Evolutionary conservation across 495 filamentous ascomycete genomes (phyloP), one percentile per base, ranked within the genome.

Genomic region (Aspergillus indologenus): DNA sequence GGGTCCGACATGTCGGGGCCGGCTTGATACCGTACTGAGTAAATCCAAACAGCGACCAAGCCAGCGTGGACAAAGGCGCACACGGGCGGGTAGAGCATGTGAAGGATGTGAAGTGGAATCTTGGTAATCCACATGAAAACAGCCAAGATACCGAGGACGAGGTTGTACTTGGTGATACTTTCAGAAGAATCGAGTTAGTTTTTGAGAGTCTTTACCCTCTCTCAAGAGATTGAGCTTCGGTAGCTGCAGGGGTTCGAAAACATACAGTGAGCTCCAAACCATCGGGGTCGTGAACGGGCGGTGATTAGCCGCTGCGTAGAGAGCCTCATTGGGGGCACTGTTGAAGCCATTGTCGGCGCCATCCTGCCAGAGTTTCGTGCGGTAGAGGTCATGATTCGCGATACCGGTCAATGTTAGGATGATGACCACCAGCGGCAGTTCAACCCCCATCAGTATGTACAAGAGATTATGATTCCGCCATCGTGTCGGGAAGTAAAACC

Each of bases 231-330:
- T 34, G 34, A 34, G 34, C 3, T 18, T 45, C 26, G 11, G 42
- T 49, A 8, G 18, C n/a, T 31, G 15, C 11, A 26, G 17, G 6
- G n/a, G 11, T 12, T 15, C 23, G 9, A 14, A 53, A 48, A 83
- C 89, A 63, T 80, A 96, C 92, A 87, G 84, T 63, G 81, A 75
- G 45, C 87, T 90, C 92, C 92, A 96, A 20, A 94, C 86, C 63
- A 92, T 77, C 8, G 92, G 92, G 19, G 84, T 72, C 5, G 72
- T 80, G 40, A 87, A 80, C 2, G 86, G 76, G 55, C 78, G 74
- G 65, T 92, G 83, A 64, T 96, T 96, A 45, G 91, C 87, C 58
- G 84, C 84, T 18, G 87, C 86, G 67, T 91, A 96, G 21, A 93
- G 63, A 6, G 87, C 78, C 63, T 87, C 79, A 43, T 77, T 78